Conservation (phyloP, 2,329 filamentous ascomycete species). For the Aspergillus sp. region DNA sequence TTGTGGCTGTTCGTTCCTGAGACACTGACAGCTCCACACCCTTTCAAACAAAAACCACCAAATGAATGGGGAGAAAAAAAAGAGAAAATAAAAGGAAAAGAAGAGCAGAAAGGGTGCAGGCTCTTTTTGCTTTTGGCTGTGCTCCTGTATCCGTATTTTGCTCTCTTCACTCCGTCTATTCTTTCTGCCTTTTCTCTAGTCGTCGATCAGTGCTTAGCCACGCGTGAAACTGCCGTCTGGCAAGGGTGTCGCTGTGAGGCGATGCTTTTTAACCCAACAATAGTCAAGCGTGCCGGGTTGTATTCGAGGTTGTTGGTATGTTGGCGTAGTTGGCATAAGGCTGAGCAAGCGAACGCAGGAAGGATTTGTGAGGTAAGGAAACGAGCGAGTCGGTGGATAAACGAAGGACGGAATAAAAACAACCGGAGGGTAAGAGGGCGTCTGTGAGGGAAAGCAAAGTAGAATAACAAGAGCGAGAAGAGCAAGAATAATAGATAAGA, state of each 20-base stretch:
- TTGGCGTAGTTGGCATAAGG: background rate
- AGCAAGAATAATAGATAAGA: background rate
- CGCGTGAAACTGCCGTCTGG: constrained; percentile 8
- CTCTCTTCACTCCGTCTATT: background rate
- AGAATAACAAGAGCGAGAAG: background rate
- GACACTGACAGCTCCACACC: background rate
- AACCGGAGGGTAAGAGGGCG: background rate
- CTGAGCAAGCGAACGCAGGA: constrained; percentile 2
- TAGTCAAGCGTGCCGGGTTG: no score
- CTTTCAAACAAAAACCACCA: background rate
- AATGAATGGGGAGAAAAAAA: background rate
- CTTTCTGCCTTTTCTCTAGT: background rate
- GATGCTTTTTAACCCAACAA: no score
- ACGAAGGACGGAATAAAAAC: background rate
- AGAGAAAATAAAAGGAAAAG: background rate
- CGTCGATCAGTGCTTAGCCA: constrained; percentile 10
- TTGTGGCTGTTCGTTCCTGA: background rate
- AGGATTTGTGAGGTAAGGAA: constrained; percentile 1
- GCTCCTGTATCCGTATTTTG: background rate
- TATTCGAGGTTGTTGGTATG: background rate
- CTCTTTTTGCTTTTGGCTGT: background rate
- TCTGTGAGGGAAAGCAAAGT: background rate
- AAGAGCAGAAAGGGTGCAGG: no score
- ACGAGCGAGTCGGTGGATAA: constrained; percentile 1
- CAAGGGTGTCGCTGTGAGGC: background rate